Evolutionary conservation across 2,329 filamentous ascomycete genomes (phyloP), one percentile per base, ranked within the genome.

Genomic region (Phaeosphaeriaceae sp.): DNA sequence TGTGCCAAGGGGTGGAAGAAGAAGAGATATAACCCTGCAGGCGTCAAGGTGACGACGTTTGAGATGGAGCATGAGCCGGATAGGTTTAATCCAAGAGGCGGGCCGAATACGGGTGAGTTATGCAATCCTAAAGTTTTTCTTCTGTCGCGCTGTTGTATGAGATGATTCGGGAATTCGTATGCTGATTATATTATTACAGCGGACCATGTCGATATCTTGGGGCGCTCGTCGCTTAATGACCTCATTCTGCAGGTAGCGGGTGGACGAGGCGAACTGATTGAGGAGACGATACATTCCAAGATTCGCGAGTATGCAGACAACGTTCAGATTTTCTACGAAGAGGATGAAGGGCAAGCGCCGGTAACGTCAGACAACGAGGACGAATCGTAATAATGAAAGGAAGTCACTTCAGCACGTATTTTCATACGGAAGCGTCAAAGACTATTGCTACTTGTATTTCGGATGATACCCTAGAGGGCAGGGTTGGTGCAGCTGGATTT

Each of bases 61-160:
- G 95, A 99, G 81, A 99, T 99, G 95, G 91, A 89, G 1, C 95
- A 99, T 73, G 93, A 98, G 72, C 95, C 95, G 1, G 94, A 97
- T 68, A 82, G 92, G 19, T 99, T 97, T 76, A 94, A 89, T 68
- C 92, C 95, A 0, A 83, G 95, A 4, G 88, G 87, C 44, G 87
- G 86, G 0, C 87, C 87, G 0, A 89, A 89, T 65, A 89, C 87
- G 36, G 85, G 83, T 85, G 77, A 58, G 75, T 73, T 15, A 15
- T 20, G 25, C n/a, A 24, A 25, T 48, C 45, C 17, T n/a, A 22
- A n/a, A n/a, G n/a, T n/a, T n/a, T n/a, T n/a, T n/a, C n/a, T n/a
- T n/a, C n/a, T n/a, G n/a, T n/a, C n/a, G n/a, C n/a, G n/a, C n/a
- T n/a, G n/a, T n/a, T n/a, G n/a, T n/a, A n/a, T n/a, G n/a, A n/a